These are phyloP conservation scores for Immersiella caudata DNA, from an alignment of 495 filamentous ascomycete genomes.

Conservation along the genomic window DNA sequence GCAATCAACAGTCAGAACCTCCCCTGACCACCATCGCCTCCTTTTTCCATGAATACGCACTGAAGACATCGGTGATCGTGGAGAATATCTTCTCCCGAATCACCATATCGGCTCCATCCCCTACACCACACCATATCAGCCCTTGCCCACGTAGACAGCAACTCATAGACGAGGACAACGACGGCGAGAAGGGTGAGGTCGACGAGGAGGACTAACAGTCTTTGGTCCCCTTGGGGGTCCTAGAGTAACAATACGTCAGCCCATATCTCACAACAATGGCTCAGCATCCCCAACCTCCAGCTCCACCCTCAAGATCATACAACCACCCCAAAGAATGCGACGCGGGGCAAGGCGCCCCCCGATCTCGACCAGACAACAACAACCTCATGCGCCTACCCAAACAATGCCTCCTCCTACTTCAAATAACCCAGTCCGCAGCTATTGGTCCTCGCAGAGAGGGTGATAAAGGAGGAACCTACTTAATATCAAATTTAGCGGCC, in stretches of 20 bases:
- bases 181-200: constrained; percentile 15
- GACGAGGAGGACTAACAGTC: constrained; percentile 37
- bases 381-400: neutral
- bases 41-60: constrained; percentile 19
- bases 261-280: neutral
- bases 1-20: constrained; percentile 11
- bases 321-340: neutral
- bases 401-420: neutral
- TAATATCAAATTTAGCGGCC: constrained; percentile 50
- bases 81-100: constrained; percentile 83
- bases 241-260: neutral
- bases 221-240: constrained; percentile 51
- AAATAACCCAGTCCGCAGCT: too few relatives aligned
- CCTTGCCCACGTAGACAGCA: neutral
- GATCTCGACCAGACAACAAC: neutral
- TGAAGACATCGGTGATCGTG: constrained; percentile 79
- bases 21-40: neutral
- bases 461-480: constrained; percentile 27
- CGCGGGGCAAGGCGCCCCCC: neutral
- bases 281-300: neutral
- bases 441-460: neutral
- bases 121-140: constrained; percentile 36
- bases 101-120: constrained; percentile 73
- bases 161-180: constrained; percentile 28
- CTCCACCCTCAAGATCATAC: neutral